Conservation (phyloP, 176 grass and related monocot species). For the Zea mays region DNA sequence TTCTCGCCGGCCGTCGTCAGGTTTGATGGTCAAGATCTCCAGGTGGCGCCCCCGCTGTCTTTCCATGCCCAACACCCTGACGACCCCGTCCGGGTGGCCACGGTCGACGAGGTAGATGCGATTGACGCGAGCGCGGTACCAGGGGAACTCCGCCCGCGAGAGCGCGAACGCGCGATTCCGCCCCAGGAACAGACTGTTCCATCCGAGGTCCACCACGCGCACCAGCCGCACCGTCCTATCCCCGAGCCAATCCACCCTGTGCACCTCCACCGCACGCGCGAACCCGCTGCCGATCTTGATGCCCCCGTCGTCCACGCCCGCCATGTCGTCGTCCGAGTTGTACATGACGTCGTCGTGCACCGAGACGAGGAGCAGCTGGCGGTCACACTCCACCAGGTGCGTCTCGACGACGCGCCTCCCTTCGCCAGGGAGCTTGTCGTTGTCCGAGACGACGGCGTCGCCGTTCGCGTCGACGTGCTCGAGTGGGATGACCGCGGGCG, state of each 20-base stretch:
- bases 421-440: background rate
- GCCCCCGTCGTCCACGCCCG: background rate
- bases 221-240: constrained; percentile 18
- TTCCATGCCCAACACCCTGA: constrained; percentile 37
- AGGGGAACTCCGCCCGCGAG: constrained; percentile 37
- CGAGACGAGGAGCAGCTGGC: constrained; percentile 37
- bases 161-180: constrained; percentile 49
- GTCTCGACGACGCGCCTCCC: constrained; percentile 24
- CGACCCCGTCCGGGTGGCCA: constrained; percentile 44
- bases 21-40: constrained; percentile 27
- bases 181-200: constrained; percentile 39
- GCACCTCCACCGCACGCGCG: constrained; percentile 39
- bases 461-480: constrained; percentile 9
- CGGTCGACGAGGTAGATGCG: constrained; percentile 51
- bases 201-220: background rate
- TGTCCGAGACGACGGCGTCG: constrained; percentile 14
- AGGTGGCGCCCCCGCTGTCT: background rate
- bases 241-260: constrained; percentile 26
- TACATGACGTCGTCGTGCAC: constrained; percentile 29
- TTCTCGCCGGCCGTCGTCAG: constrained; percentile 3
- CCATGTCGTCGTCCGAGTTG: constrained; percentile 35
- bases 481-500: constrained; percentile 28
- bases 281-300: background rate
- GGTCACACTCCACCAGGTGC: constrained; percentile 48
- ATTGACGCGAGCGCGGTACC: constrained; percentile 32